These are phyloP conservation scores for Mycena maculata DNA, from an alignment of 768 basidiomycete species.

Conservation along the genomic window DNA sequence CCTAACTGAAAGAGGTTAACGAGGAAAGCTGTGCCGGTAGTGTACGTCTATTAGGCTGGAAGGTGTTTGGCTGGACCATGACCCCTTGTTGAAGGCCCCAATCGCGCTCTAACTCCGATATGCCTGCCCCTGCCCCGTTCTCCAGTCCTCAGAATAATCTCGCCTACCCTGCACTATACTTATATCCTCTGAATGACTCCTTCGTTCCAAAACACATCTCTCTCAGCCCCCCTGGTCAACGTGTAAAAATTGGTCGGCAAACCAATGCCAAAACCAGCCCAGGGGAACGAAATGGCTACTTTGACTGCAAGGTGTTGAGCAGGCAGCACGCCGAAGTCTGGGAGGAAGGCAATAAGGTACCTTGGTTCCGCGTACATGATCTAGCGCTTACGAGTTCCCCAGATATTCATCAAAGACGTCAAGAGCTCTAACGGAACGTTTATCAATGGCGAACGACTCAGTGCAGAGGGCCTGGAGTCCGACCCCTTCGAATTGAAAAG, in stretches of 20 bases:
- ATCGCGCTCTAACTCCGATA: slow-evolving; percentile 21
- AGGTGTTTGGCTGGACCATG: background rate
- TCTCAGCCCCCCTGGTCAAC: slow-evolving; percentile 67
- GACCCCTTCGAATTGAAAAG: slow-evolving; percentile 94
- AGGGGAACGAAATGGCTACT: slow-evolving; percentile 93
- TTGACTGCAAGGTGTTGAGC: slow-evolving; percentile 94
- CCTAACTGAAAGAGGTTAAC: no score
- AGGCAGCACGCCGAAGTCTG: slow-evolving; percentile 98
- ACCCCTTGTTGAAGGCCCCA: slow-evolving; percentile 12
- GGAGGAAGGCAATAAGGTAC: slow-evolving; percentile 90
- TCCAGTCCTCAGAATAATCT: slow-evolving; percentile 25
- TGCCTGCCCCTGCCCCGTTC: slow-evolving; percentile 32
- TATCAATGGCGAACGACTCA: slow-evolving; percentile 94
- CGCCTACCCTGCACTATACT: slow-evolving; percentile 59
- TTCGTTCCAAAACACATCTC: slow-evolving; percentile 95
- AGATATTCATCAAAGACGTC: slow-evolving; percentile 99
- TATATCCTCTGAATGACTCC: slow-evolving; percentile 95
- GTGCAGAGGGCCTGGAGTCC: slow-evolving; percentile 88
- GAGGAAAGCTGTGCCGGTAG: no score
- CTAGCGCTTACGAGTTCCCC: slow-evolving; percentile 29
- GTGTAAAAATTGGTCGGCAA: slow-evolving; percentile 93
- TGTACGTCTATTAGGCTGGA: slow-evolving; percentile 14
- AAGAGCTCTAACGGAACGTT: slow-evolving; percentile 99
- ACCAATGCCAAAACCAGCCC: slow-evolving; percentile 96
- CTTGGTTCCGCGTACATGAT: slow-evolving; percentile 32